Evolutionary conservation across 805 yeast species (phyloP), one percentile per base, ranked within the genome.

Genomic region (Kuraishia cidri): DNA sequence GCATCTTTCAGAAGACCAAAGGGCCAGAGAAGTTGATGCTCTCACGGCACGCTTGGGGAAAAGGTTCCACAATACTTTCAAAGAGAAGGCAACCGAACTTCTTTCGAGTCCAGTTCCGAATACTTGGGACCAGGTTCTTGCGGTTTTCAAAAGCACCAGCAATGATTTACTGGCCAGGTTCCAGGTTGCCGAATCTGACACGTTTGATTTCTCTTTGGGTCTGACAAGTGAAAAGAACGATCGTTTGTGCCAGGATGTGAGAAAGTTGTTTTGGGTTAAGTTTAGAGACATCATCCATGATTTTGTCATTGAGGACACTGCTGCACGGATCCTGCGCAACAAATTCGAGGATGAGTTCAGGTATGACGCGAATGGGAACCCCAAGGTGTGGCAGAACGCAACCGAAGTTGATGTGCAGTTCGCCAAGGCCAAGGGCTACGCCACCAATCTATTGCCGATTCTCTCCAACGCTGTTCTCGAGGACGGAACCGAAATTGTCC

Each of bases 301-400:
- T 35, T 67, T 71, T 42, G 55, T 83, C 31, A 68, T 74, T 19
- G 80, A 74, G 37, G 95, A 83, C 33, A 73, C 69, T 14, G 71
- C 83, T 6, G 62, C 79, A 2, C 61, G 66, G 33, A 66, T 85
- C 17, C 56, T 90, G 48, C 76, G 84, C 48, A 94, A 84, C 38
- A 62, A 73, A 37, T 90, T 92, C 58, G 97, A 90, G 45, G 84
- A 77, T 36, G 62, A 57, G 27, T 90, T 92, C 61, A 68, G 90
- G 44, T 92, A 82, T 51, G 96, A 87, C 52, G 77, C 70, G 23
- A 69, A 78, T 38, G 94, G 88, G 3, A 56, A 85, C 19, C 98
- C 98, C 10, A 69, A 75, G 24, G 63, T 88, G 21, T 90, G 94
- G 83, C 75, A 72, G 42, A 77, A 75, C 34, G 70, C 79, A 20